Conservation (phyloP, 2,329 filamentous ascomycete genomes). For the Neofusicoccum cordaticola region DNA sequence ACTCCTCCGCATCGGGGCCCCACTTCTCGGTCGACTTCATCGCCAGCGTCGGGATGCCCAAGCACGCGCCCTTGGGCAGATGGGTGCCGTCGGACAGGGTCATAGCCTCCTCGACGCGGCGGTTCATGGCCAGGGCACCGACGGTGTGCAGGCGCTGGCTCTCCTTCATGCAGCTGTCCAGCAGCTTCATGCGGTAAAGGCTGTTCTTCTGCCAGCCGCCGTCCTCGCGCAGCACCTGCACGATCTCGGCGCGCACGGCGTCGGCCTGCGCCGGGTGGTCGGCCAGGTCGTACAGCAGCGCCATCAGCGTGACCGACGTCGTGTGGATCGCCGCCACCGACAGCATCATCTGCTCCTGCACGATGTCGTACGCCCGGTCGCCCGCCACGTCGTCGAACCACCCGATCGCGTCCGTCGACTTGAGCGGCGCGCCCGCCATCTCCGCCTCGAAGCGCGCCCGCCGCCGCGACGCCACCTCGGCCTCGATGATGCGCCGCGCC, state of each 20-base stretch:
- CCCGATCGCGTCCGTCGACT: slow-evolving; percentile 25
- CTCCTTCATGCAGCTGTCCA: slow-evolving; percentile 36
- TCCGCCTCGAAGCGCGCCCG: slow-evolving; percentile 17
- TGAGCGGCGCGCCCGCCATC: slow-evolving; percentile 20
- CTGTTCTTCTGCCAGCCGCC: slow-evolving; percentile 25
- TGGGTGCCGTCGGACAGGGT: not conserved
- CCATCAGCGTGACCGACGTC: slow-evolving; percentile 26
- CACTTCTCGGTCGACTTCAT: slow-evolving; percentile 13
- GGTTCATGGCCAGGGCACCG: not conserved
- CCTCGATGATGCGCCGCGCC: slow-evolving; percentile 33
- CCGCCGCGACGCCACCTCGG: slow-evolving; percentile 31
- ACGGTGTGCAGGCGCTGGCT: slow-evolving; percentile 23
- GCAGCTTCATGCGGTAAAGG: slow-evolving; percentile 28
- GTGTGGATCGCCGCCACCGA: slow-evolving; percentile 23
- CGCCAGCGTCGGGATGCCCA: not conserved
- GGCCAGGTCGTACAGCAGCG: slow-evolving; percentile 26
- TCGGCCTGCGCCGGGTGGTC: slow-evolving; percentile 25
- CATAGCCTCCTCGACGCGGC: not conserved
- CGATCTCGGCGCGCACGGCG: slow-evolving; percentile 27
- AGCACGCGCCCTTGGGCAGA: not conserved
- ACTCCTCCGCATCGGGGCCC: slow-evolving; percentile 15
- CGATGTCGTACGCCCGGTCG: slow-evolving; percentile 19
- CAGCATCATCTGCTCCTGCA: slow-evolving; percentile 19
- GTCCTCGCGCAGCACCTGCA: slow-evolving; percentile 24
- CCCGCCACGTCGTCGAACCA: slow-evolving; percentile 24